phyloP scores from a whole-genome alignment of 345 rosid genomes.

The Punica granatum region DNA sequence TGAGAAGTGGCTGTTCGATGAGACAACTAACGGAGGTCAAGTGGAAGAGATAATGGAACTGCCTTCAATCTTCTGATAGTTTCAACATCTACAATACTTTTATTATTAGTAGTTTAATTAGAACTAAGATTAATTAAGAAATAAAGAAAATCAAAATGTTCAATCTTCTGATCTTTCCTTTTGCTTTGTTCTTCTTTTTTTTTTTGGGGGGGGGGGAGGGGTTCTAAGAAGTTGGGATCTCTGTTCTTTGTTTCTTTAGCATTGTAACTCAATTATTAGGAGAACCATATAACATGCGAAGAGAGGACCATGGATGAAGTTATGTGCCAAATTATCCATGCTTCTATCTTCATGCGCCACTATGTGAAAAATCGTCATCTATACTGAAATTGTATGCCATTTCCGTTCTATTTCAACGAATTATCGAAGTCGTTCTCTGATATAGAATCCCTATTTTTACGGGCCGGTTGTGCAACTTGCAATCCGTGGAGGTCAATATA shows the following conservation, averaged over 20 bases:
- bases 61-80: constrained; percentile 35
- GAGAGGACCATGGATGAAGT: background rate
- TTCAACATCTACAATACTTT: background rate
- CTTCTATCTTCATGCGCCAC: too few relatives aligned
- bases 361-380: too few relatives aligned
- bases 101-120: background rate
- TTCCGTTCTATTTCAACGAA: too few relatives aligned
- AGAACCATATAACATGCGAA: background rate
- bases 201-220: too few relatives aligned
- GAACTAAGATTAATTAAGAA: background rate
- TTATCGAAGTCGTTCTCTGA: too few relatives aligned
- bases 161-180: background rate
- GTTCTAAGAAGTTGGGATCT: constrained; percentile 12
- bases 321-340: too few relatives aligned
- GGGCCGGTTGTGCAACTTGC: too few relatives aligned
- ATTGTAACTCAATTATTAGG: background rate
- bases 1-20: constrained; percentile 97
- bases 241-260: constrained; percentile 1
- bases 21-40: constrained; percentile 33
- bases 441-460: too few relatives aligned
- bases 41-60: constrained; percentile 61
- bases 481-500: too few relatives aligned
- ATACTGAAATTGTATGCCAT: too few relatives aligned
- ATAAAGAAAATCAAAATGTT: background rate
- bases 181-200: constrained; percentile 11